Base-by-base conservation (phyloP, 139 green algal species). In the Medakamo hakoo region DNA sequence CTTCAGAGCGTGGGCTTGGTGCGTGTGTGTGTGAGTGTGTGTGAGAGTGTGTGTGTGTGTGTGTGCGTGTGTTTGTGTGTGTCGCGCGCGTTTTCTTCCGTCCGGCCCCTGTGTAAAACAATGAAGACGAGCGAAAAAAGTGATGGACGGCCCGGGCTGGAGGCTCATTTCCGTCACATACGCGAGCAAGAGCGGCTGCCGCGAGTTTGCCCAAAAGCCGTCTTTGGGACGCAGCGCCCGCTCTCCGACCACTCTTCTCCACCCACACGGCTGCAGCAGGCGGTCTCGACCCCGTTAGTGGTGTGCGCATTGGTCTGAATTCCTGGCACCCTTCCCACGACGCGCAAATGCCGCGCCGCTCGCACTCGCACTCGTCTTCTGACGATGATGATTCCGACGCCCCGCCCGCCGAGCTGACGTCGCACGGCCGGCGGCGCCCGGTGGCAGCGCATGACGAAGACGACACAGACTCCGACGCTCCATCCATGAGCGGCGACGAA, bases 31-130 rank as follows among this genome's bases (percentile, higher is more conserved):
- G n/a, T n/a, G n/a, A n/a, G n/a, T n/a, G n/a, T n/a, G n/a, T n/a
- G n/a, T n/a, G n/a, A n/a, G n/a, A n/a, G n/a, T n/a, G n/a, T n/a
- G 70, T 19, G 88, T 87, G 57, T 88, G 92, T 21, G 48, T 49
- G 3, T 63, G 67, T 1, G 40, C 63, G 18, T 16, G 55, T 59
- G 18, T 59, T 59, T 5, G 18, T 59, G 18, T 59, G 18, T 27
- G 18, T 2, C 25, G 22, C 18, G 20, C 27, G 27, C 9, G 22
- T 27, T 5, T 25, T 29, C 22, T 59, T 59, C 55, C 9, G 25
- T n/a, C 25, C 27, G 20, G 27, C 55, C 18, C 18, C 9, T 27
- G 27, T 59, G 25, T 59, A n/a, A 59, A 59, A 59, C 25, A n/a
- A 59, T 59, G 1, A 29, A 5, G 55, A 59, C 22, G 5, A 59